A percentile compares a stretch with the other conserved stretches of the same genome.
Conservation (phyloP, 106 monocot species). For the Hemerocallis citrina region DNA sequence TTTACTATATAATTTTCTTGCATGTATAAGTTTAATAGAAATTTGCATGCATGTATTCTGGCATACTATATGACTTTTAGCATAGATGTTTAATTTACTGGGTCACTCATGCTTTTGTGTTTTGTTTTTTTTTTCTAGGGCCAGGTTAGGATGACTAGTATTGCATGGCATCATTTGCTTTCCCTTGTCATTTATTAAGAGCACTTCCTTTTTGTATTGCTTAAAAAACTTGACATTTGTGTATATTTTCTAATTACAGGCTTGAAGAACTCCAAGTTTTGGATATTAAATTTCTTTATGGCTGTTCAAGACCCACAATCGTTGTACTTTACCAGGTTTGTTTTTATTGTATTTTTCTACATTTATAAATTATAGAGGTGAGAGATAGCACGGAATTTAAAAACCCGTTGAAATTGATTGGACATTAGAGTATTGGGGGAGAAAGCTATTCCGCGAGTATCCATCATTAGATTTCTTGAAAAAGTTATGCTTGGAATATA, state of each 20-base stretch:
- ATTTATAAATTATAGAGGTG: background rate
- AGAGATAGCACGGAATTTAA: too few species aligned
- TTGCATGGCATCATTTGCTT: background rate
- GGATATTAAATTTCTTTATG: conserved; percentile 98
- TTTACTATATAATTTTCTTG: too few species aligned
- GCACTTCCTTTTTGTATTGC: background rate
- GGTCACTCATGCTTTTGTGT: background rate
- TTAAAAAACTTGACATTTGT: background rate
- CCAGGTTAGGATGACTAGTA: too few species aligned
- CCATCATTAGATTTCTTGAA: too few species aligned
- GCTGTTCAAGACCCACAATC: conserved; percentile 89
- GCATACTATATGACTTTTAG: background rate
- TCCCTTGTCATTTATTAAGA: background rate
- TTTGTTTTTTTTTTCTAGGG: too few species aligned
- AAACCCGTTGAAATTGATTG: too few species aligned
- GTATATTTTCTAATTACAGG: conserved; percentile 26
- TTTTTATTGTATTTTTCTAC: background rate
- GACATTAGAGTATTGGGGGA: too few species aligned
- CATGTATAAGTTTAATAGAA: too few species aligned
- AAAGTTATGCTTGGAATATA: too few species aligned
- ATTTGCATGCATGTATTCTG: background rate
- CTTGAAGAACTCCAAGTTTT: conserved; percentile 99
- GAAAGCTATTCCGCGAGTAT: too few species aligned
- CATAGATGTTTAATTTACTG: background rate
- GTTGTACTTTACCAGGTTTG: conserved; percentile 96